Conservation (phyloP, 169 alveolate species). For the Plasmodium malariae region DNA sequence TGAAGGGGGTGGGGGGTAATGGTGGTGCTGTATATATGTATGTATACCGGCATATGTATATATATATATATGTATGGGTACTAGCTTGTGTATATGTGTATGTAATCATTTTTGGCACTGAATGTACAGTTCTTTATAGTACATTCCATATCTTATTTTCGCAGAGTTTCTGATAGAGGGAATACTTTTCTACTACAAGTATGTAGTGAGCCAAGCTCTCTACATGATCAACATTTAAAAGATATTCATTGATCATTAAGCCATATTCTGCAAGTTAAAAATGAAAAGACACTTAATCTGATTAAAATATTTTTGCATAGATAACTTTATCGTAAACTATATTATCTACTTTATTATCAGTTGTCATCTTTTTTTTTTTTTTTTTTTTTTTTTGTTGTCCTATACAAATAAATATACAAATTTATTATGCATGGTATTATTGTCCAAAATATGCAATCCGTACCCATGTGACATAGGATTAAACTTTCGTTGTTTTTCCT, state of each 20-base stretch:
- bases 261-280: conserved; percentile 35
- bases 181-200: conserved; percentile 80
- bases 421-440: too few species aligned
- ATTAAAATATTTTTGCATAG: background rate
- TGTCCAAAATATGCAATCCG: background rate
- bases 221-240: conserved; percentile 49
- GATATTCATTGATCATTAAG: conserved; percentile 53
- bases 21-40: background rate
- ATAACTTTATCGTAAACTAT: too few species aligned
- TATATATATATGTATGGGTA: background rate
- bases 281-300: background rate
- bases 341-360: too few species aligned
- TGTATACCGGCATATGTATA: background rate
- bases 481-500: conserved; percentile 13
- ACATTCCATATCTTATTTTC: conserved; percentile 65
- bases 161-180: conserved; percentile 78
- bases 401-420: background rate
- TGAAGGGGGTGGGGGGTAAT: background rate
- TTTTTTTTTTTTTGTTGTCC: background rate
- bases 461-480: conserved; percentile 34
- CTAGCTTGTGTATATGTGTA: background rate
- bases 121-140: too few species aligned
- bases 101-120: background rate
- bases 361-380: background rate
- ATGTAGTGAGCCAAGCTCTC: conserved; percentile 76